These are phyloP conservation scores for Alnus rubra DNA, from an alignment of 306 rosid genomes.

Conservation along the genomic window DNA sequence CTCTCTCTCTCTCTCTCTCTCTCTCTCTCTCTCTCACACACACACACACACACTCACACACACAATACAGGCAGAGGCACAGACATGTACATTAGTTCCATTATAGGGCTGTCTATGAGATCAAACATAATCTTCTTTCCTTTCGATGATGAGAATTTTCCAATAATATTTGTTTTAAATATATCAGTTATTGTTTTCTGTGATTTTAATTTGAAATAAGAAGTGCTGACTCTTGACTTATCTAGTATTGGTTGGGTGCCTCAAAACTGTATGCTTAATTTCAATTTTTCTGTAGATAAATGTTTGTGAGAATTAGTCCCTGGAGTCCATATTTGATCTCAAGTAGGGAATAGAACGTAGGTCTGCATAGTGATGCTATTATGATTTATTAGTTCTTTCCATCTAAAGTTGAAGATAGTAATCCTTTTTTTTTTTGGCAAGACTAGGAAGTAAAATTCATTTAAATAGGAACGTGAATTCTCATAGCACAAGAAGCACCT, in stretches of 20 bases:
- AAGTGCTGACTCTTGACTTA: neutral
- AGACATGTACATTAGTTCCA: neutral
- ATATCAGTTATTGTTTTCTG: neutral
- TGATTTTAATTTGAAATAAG: neutral
- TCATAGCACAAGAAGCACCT: neutral
- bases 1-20: constrained; percentile 20
- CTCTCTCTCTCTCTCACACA: neutral
- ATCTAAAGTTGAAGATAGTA: neutral
- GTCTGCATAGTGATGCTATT: neutral
- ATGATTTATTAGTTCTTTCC: neutral
- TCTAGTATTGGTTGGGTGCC: neutral
- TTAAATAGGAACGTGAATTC: neutral
- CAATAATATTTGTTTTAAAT: neutral
- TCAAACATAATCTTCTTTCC: neutral
- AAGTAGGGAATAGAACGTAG: neutral
- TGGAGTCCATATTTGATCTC: neutral
- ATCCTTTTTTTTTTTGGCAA: neutral
- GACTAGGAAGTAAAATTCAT: too few relatives aligned
- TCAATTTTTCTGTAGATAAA: neutral
- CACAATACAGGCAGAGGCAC: neutral
- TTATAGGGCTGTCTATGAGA: neutral
- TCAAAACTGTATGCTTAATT: neutral
- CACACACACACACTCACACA: neutral
- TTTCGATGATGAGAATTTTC: neutral
- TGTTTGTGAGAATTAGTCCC: neutral